Base-by-base conservation (phyloP, 1,284 basidiomycete genomes). In the Tilletia walkeri region DNA sequence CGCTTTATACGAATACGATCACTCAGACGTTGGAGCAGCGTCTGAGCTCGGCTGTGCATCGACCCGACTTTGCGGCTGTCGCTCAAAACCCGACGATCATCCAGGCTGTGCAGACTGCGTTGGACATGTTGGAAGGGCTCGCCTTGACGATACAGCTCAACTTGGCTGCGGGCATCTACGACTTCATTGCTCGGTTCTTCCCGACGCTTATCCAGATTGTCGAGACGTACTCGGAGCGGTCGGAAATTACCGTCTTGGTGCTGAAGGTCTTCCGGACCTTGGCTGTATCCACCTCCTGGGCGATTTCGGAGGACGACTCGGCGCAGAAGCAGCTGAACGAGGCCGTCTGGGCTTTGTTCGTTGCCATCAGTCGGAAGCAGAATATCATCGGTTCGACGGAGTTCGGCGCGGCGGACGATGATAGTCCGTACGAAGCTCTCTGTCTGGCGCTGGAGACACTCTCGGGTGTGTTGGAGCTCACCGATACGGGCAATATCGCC, bases 41-140 rank as follows among this genome's bases (percentile, higher is more conserved):
- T 10, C 73, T 78, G n/a, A 75, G 75, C 30, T 36, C 69, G 9
- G 54, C 78, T 1, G 69, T 79, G 10, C 78, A 73, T 9, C 73
- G 66, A 6, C 59, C 70, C 1, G 73, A 73, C 39, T 78, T 77
- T 67, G 69, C 71, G 1, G n/a, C 67, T 20, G 72, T 75, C 65
- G 66, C 71, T 12, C 78, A 78, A 67, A 70, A 72, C n/a, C 70
- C 73, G 3, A 74, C 77, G 30, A 72, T 76, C 12, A 74, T 80
- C 56, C 70, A 70, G 3, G 75, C 70, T 2, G 70, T 80, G 5
- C 75, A 77, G 50, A 78, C 72, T 1, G 73, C 72, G 38, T 71
- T 80, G 38, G 78, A 80, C 68, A 79, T 79, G 78, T 67, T 78
- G 16, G 77, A 78, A 36, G 78, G 77, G 1, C 68, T 80, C 0